Conservation (phyloP, 352 stramenopile species). For the Pythium chondricola region DNA sequence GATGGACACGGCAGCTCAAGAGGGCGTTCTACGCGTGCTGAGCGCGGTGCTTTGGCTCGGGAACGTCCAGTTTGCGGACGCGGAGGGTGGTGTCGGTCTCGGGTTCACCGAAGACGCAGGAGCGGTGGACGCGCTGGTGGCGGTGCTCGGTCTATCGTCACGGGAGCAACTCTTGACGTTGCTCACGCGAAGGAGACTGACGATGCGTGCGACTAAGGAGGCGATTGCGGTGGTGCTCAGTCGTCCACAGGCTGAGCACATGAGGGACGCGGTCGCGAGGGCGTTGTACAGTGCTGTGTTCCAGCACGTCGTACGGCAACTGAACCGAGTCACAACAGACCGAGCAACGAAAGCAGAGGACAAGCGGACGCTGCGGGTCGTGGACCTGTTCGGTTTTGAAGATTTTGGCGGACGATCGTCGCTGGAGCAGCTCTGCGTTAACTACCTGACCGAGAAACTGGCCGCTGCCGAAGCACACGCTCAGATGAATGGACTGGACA, state of each 20-base stretch:
- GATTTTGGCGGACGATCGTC: conserved; percentile 50
- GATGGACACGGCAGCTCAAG: conserved; percentile 31
- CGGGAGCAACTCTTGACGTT: conserved; percentile 9
- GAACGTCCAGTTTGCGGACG: conserved; percentile 47
- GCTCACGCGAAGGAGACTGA: conserved; percentile 41
- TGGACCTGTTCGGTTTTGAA: conserved; percentile 78
- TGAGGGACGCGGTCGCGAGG: conserved; percentile 46
- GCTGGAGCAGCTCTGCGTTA: conserved; percentile 76
- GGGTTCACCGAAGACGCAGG: conserved; percentile 2
- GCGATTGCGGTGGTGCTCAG: conserved; percentile 46
- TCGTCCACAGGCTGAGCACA: conserved; percentile 35
- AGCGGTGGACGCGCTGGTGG: background rate
- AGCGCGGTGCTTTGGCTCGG: conserved; percentile 69
- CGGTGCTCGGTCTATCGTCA: conserved; percentile 9
- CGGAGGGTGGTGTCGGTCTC: background rate
- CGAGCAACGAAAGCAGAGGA: background rate
- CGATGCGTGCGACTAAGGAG: conserved; percentile 40
- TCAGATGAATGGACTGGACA: background rate
- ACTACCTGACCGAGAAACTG: conserved; percentile 79
- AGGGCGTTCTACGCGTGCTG: conserved; percentile 50
- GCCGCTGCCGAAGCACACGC: conserved; percentile 28
- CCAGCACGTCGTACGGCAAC: conserved; percentile 29
- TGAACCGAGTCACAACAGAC: conserved; percentile 40
- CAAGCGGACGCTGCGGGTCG: conserved; percentile 28
- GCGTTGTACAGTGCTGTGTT: conserved; percentile 58